These are phyloP conservation scores for Eutrema heterophyllum DNA, from an alignment of 345 rosid genomes.

Conservation along the genomic window DNA sequence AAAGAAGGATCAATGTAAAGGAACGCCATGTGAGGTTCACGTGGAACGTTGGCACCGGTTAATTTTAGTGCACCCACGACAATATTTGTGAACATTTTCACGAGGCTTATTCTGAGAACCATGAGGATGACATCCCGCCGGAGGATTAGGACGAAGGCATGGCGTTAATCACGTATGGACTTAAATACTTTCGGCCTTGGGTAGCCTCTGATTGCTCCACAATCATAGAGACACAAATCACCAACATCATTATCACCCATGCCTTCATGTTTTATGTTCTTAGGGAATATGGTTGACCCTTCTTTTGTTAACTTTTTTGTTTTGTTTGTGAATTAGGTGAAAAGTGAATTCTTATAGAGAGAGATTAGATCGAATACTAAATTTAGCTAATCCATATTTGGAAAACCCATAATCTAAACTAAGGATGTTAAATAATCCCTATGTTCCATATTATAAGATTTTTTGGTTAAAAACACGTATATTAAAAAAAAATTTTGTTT, in stretches of 20 bases:
- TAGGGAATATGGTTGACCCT: not conserved
- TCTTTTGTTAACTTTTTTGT: not conserved
- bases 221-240: slow-evolving; percentile 1
- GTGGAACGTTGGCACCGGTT: not conserved
- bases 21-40: not conserved
- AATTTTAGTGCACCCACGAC: not conserved
- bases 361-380: not conserved
- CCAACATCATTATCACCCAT: slow-evolving; percentile 15
- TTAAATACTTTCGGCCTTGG: not conserved
- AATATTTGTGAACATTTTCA: not conserved
- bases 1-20: not conserved
- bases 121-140: not conserved
- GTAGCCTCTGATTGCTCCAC: slow-evolving; percentile 1
- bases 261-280: slow-evolving; percentile 10
- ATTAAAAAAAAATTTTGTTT: no score
- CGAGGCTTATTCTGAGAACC: not conserved
- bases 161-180: not conserved
- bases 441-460: no score
- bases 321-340: not conserved
- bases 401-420: not conserved
- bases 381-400: not conserved
- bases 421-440: not conserved
- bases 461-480: no score
- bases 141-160: slow-evolving; percentile 5
- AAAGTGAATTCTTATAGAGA: not conserved